A percentile compares a stretch with the other conserved stretches of the same genome.
Evolutionary conservation across 805 yeast species (phyloP).

Genomic region (Zygoascus biomembranicola): DNA sequence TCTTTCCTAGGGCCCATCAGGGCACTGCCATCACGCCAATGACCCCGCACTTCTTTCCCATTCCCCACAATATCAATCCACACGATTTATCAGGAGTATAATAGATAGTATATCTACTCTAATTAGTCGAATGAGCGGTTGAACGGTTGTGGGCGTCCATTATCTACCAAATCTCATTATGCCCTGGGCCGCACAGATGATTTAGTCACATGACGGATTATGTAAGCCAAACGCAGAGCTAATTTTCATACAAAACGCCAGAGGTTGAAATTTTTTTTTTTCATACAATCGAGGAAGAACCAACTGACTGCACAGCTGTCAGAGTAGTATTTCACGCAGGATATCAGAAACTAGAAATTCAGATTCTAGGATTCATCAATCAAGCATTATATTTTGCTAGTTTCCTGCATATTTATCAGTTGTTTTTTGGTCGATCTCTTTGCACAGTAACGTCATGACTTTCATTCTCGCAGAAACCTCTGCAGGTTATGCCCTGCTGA

Average conservation of each 20-base stretch:
- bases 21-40: too few relatives aligned
- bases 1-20: too few relatives aligned
- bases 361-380: background rate
- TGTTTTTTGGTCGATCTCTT: background rate
- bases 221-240: background rate
- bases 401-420: background rate
- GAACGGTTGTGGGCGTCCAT: too few relatives aligned
- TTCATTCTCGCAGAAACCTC: constrained; percentile 87
- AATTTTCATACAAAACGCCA: background rate
- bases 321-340: background rate
- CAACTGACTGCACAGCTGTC: background rate
- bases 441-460: constrained; percentile 22
- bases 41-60: too few relatives aligned
- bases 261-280: background rate
- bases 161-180: too few relatives aligned
- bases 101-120: too few relatives aligned
- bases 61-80: too few relatives aligned
- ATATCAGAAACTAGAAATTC: background rate
- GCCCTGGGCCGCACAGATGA: too few relatives aligned
- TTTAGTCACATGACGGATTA: too few relatives aligned
- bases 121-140: too few relatives aligned
- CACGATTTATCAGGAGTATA: too few relatives aligned
- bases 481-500: constrained; percentile 96
- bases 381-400: background rate
- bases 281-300: background rate